phyloP scores from a whole-genome alignment of 1,139 yeast species.

The Yamadazyma sp. region DNA sequence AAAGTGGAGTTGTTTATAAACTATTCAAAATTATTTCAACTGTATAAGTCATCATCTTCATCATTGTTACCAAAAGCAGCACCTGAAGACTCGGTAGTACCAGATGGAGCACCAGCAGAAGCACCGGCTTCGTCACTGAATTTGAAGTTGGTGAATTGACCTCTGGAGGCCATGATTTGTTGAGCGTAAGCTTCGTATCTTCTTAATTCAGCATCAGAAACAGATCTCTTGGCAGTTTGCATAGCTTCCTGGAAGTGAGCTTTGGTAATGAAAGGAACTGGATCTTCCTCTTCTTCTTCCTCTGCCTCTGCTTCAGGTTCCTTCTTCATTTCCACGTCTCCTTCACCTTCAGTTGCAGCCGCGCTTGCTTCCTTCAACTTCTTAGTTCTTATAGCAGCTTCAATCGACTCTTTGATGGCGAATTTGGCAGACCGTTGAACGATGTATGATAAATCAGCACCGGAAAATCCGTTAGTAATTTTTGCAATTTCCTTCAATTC shows the following conservation, averaged over 20 bases:
- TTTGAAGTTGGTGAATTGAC: constrained; percentile 78
- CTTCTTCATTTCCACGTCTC: constrained; percentile 62
- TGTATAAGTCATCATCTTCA: constrained; percentile 93
- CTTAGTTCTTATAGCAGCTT: constrained; percentile 63
- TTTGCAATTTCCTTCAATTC: constrained; percentile 86
- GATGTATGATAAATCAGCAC: constrained; percentile 97
- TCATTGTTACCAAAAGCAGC: constrained; percentile 66
- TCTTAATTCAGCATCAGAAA: constrained; percentile 94
- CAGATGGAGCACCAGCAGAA: constrained; percentile 3
- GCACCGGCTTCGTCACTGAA: constrained; percentile 55
- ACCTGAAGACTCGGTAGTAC: constrained; percentile 20
- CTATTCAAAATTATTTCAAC: constrained; percentile 34
- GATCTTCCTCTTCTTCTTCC: constrained; percentile 75
- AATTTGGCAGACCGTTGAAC: constrained; percentile 98
- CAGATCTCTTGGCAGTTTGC: constrained; percentile 98
- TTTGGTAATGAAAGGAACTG: constrained; percentile 92
- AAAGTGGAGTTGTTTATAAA: background rate
- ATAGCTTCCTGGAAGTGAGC: constrained; percentile 97
- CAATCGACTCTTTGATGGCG: constrained; percentile 97
- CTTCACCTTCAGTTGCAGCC: constrained; percentile 32
- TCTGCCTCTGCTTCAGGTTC: constrained; percentile 28
- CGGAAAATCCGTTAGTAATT: constrained; percentile 94
- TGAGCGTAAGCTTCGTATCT: constrained; percentile 99
- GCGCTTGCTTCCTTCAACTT: constrained; percentile 45
- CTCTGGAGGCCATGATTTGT: constrained; percentile 94